These are phyloP conservation scores for Stipa capillata DNA, from an alignment of 176 grass and related monocot genomes.

Conservation along the genomic window DNA sequence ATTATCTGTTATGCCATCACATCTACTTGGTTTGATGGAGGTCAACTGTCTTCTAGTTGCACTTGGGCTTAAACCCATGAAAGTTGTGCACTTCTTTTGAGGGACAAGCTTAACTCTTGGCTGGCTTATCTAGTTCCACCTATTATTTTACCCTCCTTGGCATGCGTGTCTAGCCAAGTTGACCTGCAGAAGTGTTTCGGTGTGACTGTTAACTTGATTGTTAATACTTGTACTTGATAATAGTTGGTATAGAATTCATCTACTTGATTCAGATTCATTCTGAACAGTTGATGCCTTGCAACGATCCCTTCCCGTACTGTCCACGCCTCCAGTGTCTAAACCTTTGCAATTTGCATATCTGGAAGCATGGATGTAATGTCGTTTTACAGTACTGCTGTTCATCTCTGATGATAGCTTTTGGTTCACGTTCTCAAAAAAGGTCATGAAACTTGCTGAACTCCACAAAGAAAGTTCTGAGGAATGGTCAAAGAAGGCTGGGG, in stretches of 20 bases:
- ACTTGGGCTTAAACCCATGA: neutral
- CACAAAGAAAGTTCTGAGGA: conserved; percentile 90
- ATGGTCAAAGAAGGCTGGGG: conserved; percentile 86
- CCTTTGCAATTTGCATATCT: neutral
- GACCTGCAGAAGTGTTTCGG: neutral
- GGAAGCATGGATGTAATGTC: neutral
- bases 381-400: neutral
- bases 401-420: neutral
- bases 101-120: neutral
- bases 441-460: conserved; percentile 78
- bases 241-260: neutral
- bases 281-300: neutral
- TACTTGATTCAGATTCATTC: neutral
- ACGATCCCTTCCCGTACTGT: neutral
- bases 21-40: neutral
- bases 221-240: neutral
- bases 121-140: neutral
- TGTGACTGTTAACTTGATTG: neutral
- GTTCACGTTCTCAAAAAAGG: conserved; percentile 35
- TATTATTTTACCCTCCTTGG: neutral
- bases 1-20: neutral
- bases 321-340: too few species aligned
- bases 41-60: neutral
- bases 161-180: neutral
- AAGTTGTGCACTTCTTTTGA: neutral